Conservation (phyloP, 1,284 basidiomycete species). For the Papiliotrema flavescens region DNA sequence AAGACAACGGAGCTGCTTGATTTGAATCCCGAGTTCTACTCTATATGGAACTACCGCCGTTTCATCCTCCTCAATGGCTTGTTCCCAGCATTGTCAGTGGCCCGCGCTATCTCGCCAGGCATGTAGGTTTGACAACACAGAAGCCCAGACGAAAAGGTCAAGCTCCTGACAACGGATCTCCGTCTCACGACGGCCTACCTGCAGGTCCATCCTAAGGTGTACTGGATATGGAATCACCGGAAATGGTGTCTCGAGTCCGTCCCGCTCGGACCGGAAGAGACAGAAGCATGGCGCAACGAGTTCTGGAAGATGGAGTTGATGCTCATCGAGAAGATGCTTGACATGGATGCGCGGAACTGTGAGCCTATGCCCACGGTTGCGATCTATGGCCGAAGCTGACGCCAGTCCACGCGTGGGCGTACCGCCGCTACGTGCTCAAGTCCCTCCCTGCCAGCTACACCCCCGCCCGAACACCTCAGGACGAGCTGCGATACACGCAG, state of each 20-base stretch:
- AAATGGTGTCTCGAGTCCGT: conserved; percentile 86
- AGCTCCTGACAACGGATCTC: conserved; percentile 68
- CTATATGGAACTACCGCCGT: conserved; percentile 87
- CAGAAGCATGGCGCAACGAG: conserved; percentile 63
- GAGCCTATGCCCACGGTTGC: conserved; percentile 32
- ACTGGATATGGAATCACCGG: conserved; percentile 96
- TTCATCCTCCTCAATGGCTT: conserved; percentile 69
- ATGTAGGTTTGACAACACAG: conserved; percentile 46
- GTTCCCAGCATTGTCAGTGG: conserved; percentile 61
- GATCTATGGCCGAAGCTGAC: neutral
- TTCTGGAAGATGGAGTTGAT: conserved; percentile 79
- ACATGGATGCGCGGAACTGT: conserved; percentile 88
- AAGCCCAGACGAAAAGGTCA: conserved; percentile 60
- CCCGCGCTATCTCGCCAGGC: no score
- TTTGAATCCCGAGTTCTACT: conserved; percentile 85
- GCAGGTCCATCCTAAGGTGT: conserved; percentile 82
- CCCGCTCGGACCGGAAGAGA: conserved; percentile 62
- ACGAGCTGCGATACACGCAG: conserved; percentile 76
- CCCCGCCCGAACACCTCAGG: conserved; percentile 46
- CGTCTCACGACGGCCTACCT: conserved; percentile 73
- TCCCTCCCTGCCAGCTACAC: conserved; percentile 57
- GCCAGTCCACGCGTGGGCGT: conserved; percentile 87
- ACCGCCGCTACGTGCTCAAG: conserved; percentile 75
- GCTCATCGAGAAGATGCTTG: conserved; percentile 83
- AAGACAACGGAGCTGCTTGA: conserved; percentile 73